Conservation (phyloP, 495 filamentous ascomycete genomes). For the Immersiella caudata region DNA sequence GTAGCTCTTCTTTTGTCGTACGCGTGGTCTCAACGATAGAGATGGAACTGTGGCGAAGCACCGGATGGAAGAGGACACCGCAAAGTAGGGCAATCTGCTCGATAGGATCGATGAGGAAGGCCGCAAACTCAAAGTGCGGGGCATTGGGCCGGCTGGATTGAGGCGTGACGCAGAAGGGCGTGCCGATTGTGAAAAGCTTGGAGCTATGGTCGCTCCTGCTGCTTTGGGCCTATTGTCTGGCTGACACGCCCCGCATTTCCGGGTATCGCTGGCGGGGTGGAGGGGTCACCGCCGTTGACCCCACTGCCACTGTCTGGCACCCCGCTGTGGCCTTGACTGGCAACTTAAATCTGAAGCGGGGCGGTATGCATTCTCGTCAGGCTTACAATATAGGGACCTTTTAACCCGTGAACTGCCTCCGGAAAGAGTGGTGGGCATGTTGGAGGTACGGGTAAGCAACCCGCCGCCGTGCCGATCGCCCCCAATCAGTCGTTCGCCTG, state of each 20-base stretch:
- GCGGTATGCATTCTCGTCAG: too few species aligned
- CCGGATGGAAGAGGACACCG: not conserved
- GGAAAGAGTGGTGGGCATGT: not conserved
- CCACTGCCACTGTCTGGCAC: too few species aligned
- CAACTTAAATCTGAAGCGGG: not conserved
- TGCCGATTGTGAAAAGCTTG: slow-evolving; percentile 8
- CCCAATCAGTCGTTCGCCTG: not conserved
- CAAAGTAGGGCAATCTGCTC: slow-evolving; percentile 14
- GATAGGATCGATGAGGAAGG: slow-evolving; percentile 33
- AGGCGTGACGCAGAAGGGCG: slow-evolving; percentile 16
- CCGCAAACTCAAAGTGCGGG: slow-evolving; percentile 43
- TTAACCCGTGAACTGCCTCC: too few species aligned
- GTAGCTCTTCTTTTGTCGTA: not conserved
- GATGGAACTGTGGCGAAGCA: not conserved
- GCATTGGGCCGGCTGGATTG: slow-evolving; percentile 33
- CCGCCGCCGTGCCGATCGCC: not conserved
- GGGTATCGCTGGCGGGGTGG: not conserved
- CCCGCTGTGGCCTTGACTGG: too few species aligned
- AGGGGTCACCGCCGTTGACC: not conserved
- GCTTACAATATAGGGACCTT: too few species aligned
- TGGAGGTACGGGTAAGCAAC: not conserved
- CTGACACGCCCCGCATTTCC: slow-evolving; percentile 1
- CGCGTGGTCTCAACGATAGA: slow-evolving; percentile 6
- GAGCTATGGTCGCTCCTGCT: slow-evolving; percentile 12
- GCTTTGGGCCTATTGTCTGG: not conserved